These are phyloP conservation scores for Hypomyces rosellus DNA, from an alignment of 2,329 filamentous ascomycete species.

Conservation along the genomic window DNA sequence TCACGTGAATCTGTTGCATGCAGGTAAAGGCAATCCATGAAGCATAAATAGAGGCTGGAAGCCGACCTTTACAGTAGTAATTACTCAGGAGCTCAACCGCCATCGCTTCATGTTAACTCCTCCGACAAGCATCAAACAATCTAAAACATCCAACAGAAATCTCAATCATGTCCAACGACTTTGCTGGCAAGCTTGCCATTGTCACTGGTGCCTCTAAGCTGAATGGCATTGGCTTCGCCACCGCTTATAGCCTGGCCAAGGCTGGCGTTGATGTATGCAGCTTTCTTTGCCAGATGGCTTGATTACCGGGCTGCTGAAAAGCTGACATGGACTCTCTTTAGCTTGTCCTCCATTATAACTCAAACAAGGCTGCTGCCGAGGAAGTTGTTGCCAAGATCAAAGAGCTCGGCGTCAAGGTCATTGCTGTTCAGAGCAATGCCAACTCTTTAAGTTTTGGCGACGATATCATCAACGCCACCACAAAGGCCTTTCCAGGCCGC, in stretches of 20 bases:
- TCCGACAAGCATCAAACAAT: neutral
- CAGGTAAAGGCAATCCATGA: too few relatives aligned
- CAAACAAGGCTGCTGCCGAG: constrained; percentile 39
- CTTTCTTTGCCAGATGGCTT: neutral
- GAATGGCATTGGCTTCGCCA: constrained; percentile 52
- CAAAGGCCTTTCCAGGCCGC: constrained; percentile 38
- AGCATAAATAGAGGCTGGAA: too few relatives aligned
- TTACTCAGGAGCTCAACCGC: neutral
- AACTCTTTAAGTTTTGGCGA: constrained; percentile 50
- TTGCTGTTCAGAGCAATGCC: constrained; percentile 18
- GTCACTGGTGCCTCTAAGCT: constrained; percentile 48
- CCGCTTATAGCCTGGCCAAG: constrained; percentile 48
- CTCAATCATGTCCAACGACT: constrained; percentile 2
- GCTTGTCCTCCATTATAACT: constrained; percentile 50
- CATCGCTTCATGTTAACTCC: neutral
- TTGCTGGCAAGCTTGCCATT: constrained; percentile 37
- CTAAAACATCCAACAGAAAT: neutral
- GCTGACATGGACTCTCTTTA: neutral
- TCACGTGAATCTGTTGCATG: too few relatives aligned
- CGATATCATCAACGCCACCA: constrained; percentile 46
- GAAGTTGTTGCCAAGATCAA: constrained; percentile 38
- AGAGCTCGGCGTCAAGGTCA: constrained; percentile 22
- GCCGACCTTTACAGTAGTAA: too few relatives aligned
- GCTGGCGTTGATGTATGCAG: constrained; percentile 41
- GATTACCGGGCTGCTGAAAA: neutral